phyloP scores from a whole-genome alignment of 2,329 filamentous ascomycete genomes.

The Geoglossum cookeanum region DNA sequence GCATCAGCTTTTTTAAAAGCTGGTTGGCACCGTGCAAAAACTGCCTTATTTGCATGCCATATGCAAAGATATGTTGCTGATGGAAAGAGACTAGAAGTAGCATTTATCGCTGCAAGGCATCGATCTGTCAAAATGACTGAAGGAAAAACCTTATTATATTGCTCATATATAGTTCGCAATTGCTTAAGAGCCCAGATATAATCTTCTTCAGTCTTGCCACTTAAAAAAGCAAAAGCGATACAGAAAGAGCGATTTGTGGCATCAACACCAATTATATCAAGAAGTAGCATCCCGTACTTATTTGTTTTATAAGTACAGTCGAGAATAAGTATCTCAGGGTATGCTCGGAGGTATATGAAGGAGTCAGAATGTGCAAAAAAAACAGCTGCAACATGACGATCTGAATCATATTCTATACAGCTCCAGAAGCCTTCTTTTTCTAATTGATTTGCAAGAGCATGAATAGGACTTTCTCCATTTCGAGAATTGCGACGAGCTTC shows the following conservation, averaged over 20 bases:
- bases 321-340: slow-evolving; percentile 11
- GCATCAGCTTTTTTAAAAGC: neutral
- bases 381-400: slow-evolving; percentile 9
- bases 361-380: slow-evolving; percentile 13
- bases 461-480: slow-evolving; percentile 11
- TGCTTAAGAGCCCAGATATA: neutral
- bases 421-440: slow-evolving; percentile 11
- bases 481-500: slow-evolving; percentile 5
- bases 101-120: neutral
- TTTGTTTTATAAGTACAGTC: neutral
- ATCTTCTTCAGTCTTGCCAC: neutral
- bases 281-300: neutral
- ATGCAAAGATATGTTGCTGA: neutral
- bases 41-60: slow-evolving; percentile 10
- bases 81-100: neutral
- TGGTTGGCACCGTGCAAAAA: slow-evolving; percentile 8
- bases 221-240: neutral
- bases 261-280: neutral
- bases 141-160: neutral
- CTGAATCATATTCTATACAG: slow-evolving; percentile 7
- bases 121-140: neutral
- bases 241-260: neutral
- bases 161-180: neutral
- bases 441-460: slow-evolving; percentile 12
- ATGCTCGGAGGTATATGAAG: slow-evolving; percentile 9